phyloP scores from a whole-genome alignment of 2,329 filamentous ascomycete species.

The Diaporthe capsici region DNA sequence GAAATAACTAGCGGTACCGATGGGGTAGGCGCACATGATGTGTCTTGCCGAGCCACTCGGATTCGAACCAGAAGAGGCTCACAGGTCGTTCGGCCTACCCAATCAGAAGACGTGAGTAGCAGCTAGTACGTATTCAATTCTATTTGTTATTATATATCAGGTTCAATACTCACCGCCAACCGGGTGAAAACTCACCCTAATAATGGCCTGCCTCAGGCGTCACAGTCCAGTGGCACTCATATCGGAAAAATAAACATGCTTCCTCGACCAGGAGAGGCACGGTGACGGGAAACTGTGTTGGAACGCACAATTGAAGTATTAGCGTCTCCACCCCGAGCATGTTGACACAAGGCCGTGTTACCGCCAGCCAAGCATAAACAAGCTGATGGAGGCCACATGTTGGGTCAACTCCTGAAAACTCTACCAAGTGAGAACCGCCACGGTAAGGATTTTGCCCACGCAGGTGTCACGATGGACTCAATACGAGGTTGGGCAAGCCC shows the following conservation, averaged over 20 bases:
- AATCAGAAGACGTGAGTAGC: not conserved
- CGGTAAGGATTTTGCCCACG: no score
- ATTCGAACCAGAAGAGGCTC: no score
- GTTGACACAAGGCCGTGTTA: not conserved
- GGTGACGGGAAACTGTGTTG: not conserved
- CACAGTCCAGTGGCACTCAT: not conserved
- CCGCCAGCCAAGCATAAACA: not conserved
- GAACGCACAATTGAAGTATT: not conserved
- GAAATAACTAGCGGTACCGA: not conserved
- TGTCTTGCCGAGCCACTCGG: not conserved
- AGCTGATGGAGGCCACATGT: not conserved
- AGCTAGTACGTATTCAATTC: not conserved
- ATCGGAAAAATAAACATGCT: not conserved
- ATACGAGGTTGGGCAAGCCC: slow-evolving; percentile 3
- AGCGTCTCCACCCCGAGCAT: not conserved
- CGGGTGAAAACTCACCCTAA: no score
- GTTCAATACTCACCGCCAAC: not conserved
- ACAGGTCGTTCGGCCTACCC: not conserved
- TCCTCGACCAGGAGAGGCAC: not conserved
- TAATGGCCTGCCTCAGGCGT: no score
- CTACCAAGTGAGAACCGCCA: not conserved
- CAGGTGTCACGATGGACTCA: not conserved
- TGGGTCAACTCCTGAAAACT: not conserved
- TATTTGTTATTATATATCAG: not conserved
- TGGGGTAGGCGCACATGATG: not conserved